These are phyloP conservation scores for Lasiodiplodia hormozganensis DNA, from an alignment of 2,329 filamentous ascomycete species.

Conservation along the genomic window DNA sequence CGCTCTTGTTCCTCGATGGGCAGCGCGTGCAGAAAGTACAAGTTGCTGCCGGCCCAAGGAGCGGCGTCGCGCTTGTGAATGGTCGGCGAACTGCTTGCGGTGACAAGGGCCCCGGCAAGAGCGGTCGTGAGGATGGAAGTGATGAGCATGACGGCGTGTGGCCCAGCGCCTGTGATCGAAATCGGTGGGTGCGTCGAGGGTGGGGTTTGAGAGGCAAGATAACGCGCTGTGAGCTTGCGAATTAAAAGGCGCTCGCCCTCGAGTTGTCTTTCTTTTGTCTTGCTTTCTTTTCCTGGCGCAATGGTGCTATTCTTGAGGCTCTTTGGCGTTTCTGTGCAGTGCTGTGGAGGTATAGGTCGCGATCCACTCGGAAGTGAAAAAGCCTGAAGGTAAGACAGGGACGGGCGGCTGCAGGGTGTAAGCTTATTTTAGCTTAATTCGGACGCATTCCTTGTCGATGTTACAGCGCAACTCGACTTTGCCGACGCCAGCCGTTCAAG, in stretches of 20 bases:
- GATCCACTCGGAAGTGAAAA: no score
- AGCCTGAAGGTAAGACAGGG: no score
- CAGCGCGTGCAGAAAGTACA: conserved; percentile 42
- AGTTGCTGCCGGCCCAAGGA: conserved; percentile 41
- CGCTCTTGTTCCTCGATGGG: conserved; percentile 34
- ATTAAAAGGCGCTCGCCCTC: neutral
- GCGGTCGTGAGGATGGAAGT: neutral
- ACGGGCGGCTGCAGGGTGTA: no score
- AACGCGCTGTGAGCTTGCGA: neutral
- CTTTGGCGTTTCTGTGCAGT: no score
- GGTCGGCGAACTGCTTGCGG: neutral
- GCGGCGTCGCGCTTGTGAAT: conserved; percentile 11
- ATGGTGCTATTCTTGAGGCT: neutral
- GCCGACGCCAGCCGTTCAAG: no score
- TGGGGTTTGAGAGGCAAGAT: neutral
- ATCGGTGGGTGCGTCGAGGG: neutral
- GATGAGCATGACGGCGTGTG: neutral
- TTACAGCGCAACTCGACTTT: no score
- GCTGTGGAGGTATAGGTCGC: no score
- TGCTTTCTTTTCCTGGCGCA: neutral
- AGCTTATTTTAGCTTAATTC: neutral
- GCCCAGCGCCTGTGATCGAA: neutral
- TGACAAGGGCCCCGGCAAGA: neutral
- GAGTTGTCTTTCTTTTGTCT: neutral
- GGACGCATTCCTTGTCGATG: neutral